Percentiles rank a stretch among this genome's conserved stretches.
These are phyloP conservation scores for Teratosphaeria nubilosa DNA, from an alignment of 2,329 filamentous ascomycete species.

Conservation along the genomic window DNA sequence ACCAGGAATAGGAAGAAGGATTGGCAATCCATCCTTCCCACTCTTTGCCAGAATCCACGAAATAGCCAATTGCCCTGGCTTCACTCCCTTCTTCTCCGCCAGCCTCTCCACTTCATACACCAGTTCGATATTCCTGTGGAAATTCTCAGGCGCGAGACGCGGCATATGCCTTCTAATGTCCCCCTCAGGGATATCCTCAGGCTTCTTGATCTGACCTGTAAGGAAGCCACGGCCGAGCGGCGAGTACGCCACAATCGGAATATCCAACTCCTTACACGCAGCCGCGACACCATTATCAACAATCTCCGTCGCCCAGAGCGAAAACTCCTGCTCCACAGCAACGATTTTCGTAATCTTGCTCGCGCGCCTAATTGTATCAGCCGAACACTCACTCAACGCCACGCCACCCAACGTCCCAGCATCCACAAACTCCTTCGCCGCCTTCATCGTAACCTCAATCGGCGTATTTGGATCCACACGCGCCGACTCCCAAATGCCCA, in stretches of 20 bases:
- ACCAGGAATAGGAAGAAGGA: slow-evolving; percentile 36
- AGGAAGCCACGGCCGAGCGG: slow-evolving; percentile 56
- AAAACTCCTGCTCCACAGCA: slow-evolving; percentile 52
- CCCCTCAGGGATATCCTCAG: slow-evolving; percentile 46
- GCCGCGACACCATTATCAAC: slow-evolving; percentile 48
- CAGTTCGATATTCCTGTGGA: slow-evolving; percentile 55
- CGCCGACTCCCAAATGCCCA: slow-evolving; percentile 41
- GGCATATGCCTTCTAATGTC: slow-evolving; percentile 41
- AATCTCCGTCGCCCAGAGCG: slow-evolving; percentile 47
- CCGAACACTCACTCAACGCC: slow-evolving; percentile 36
- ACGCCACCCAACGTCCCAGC: slow-evolving; percentile 36
- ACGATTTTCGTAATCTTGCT: slow-evolving; percentile 46
- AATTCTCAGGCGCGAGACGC: slow-evolving; percentile 53
- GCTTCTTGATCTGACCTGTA: slow-evolving; percentile 41
- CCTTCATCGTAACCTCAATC: slow-evolving; percentile 35
- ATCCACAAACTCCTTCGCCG: slow-evolving; percentile 29
- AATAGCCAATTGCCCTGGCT: slow-evolving; percentile 39
- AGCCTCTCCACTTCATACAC: slow-evolving; percentile 48
- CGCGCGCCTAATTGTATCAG: slow-evolving; percentile 37
- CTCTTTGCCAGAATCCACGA: slow-evolving; percentile 39
- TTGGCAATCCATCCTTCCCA: slow-evolving; percentile 33
- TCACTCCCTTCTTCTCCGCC: slow-evolving; percentile 46
- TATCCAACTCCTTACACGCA: slow-evolving; percentile 51
- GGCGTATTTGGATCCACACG: slow-evolving; percentile 35
- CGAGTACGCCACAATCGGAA: slow-evolving; percentile 63